Evolutionary conservation across 768 basidiomycete genomes (phyloP).

Genomic region (Thelephora aurantiotincta): DNA sequence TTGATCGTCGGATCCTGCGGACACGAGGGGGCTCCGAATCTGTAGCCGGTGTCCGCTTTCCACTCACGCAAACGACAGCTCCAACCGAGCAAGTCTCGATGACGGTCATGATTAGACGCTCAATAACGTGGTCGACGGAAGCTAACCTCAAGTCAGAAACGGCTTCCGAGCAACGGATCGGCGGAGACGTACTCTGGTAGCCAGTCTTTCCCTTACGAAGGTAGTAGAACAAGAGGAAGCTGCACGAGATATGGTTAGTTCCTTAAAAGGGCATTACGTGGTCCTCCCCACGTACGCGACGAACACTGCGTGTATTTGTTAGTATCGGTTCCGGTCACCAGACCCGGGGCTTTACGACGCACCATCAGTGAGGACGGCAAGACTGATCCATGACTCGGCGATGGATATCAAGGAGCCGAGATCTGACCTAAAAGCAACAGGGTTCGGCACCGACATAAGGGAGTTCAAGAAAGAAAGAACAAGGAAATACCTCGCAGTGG

Average conservation of each 20-base stretch:
- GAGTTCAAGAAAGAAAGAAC: too few relatives aligned
- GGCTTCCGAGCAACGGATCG: background rate
- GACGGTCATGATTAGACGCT: background rate
- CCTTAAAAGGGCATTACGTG: background rate
- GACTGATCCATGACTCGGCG: background rate
- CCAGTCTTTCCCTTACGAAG: background rate
- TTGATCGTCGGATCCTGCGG: background rate
- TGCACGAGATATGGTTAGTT: background rate
- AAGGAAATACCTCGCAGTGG: too few relatives aligned
- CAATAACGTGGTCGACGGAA: background rate
- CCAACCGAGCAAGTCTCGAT: background rate
- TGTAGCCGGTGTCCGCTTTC: background rate
- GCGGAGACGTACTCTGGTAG: background rate
- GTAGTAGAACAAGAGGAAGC: background rate
- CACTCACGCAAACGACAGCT: background rate
- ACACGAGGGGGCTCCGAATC: background rate
- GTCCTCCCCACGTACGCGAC: background rate
- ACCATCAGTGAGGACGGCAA: background rate
- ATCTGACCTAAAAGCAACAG: too few relatives aligned
- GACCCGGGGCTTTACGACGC: background rate
- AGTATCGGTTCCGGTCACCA: background rate
- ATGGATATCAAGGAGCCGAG: background rate
- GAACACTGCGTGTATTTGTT: background rate
- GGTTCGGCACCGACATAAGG: too few relatives aligned
- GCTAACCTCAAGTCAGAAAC: background rate